Base-by-base conservation (phyloP, 805 yeast species). In the Torulaspora franciscae region DNA sequence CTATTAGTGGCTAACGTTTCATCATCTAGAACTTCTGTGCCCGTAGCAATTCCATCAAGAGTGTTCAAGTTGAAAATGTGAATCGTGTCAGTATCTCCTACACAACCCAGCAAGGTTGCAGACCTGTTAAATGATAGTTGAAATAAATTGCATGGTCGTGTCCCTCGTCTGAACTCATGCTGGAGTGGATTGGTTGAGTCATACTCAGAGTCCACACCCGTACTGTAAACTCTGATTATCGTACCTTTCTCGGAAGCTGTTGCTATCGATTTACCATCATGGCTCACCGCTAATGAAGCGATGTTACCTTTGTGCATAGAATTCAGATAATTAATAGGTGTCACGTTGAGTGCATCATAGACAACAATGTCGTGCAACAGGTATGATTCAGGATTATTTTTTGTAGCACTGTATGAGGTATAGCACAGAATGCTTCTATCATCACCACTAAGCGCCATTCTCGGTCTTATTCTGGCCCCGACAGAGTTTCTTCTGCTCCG, bases 81-180 rank as follows among this genome's bases (percentile, higher is more conserved):
- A n/a, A 89, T 85, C 0, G 96, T 89, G 25, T 84, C 95, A 10
- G 95, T 83, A 28, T 88, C 79, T 32, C 91, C 83, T 3, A 89
- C 79, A 37, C 90, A 93, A n/a, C 83, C 80, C n/a, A 90, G 69
- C 43, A 82, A 71, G 1, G 72, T 70, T 37, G 83, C 75, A 44
- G 79, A 77, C 19, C 72, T 64, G 53, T 84, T 81, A 65, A 89
- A 88, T 30, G 74, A 70, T 43, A 89, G 67, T 37, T 87, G 82
- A 53, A 76, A 79, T 17, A 89, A 80, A 43, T 70, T 72, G 9
- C 95, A 81, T 2, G 85, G 83, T 56, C 88, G 84, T 4, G 85
- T 76, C 1, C 90, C 90, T 53, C 90, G 70, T 54, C 90, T 69
- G 57, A 81, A 82, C 57, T 83, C 88, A 50, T 70, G 73, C 23